phyloP scores from a whole-genome alignment of 2,329 filamentous ascomycete species.

The Xylariomycetidae sp. region DNA sequence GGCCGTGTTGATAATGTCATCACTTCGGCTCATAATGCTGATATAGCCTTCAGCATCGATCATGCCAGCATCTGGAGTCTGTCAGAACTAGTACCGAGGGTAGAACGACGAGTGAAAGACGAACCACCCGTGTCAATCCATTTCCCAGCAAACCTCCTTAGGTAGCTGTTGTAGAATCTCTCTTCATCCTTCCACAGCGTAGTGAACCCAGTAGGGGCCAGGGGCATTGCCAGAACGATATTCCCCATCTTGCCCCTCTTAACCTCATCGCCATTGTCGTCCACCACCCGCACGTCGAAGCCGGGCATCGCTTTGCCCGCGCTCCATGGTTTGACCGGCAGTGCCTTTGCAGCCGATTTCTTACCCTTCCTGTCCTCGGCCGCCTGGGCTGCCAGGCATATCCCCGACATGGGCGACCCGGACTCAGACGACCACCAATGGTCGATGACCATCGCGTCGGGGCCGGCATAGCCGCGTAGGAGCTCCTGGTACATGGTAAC shows the following conservation, averaged over 20 bases:
- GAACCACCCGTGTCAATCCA: slow-evolving; percentile 78
- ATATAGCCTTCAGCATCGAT: slow-evolving; percentile 70
- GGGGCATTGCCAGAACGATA: slow-evolving; percentile 76
- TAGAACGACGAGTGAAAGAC: slow-evolving; percentile 5
- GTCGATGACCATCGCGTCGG: slow-evolving; percentile 54
- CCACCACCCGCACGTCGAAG: slow-evolving; percentile 80
- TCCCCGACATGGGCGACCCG: slow-evolving; percentile 54
- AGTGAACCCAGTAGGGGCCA: slow-evolving; percentile 82
- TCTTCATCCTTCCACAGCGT: slow-evolving; percentile 83
- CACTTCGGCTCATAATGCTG: slow-evolving; percentile 60
- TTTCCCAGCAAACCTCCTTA: slow-evolving; percentile 73
- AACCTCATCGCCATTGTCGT: slow-evolving; percentile 72
- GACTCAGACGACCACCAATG: slow-evolving; percentile 61
- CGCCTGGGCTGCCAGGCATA: slow-evolving; percentile 52
- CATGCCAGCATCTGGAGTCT: slow-evolving; percentile 65
- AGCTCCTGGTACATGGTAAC: slow-evolving; percentile 76
- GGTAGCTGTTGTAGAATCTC: slow-evolving; percentile 78
- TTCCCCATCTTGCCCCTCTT: slow-evolving; percentile 78
- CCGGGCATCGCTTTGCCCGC: slow-evolving; percentile 90
- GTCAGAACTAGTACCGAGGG: slow-evolving; percentile 3
- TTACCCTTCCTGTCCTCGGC: slow-evolving; percentile 48
- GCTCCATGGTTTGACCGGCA: slow-evolving; percentile 72
- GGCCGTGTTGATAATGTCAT: slow-evolving; percentile 95
- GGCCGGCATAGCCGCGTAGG: slow-evolving; percentile 60
- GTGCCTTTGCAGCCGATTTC: slow-evolving; percentile 34